Evolutionary conservation across 2,329 filamentous ascomycete genomes (phyloP), one percentile per base, ranked within the genome.

Genomic region (Colletotrichum sp.): DNA sequence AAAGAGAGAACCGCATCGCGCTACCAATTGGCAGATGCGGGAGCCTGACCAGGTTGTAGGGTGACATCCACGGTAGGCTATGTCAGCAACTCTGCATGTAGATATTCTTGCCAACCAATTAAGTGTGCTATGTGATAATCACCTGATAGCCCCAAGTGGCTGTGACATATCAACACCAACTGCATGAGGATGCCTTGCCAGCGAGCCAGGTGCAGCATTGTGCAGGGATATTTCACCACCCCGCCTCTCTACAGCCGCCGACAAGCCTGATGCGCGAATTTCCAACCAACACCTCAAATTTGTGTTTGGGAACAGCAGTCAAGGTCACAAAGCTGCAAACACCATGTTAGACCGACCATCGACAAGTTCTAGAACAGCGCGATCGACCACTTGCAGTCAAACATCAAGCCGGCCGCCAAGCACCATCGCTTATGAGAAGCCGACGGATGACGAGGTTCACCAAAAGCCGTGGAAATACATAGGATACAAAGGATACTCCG

Each of bases 11-110:
- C 0, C 3, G 9, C 39, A 7, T 49, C 39, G 9, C 39, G 3
- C 39, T 0, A 44, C 39, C 0, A 4, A 1, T 3, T 7, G 2
- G 39, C 9, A 49, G 0, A n/a, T n/a, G 0, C 0, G 18, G 4
- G 9, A n/a, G 5, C 39, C 5, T 49, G 2, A 49, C 39, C 39
- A n/a, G 0, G 18, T 0, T 44, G 9, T 7, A 49, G 5, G 39
- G 39, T 49, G 39, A 4, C 39, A 49, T 49, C 10, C 18, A 2
- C 9, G 8, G 8, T 2, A 12, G 39, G 18, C 39, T 49, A 49
- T 49, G 39, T n/a, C 39, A 49, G 39, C 39, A 49, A n/a, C 0
- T 49, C 18, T 49, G 39, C 39, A 49, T 49, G 5, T 12, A 6
- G 5, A 12, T 49, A 49, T 49, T 49, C 8, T 49, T 49, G 0